Evolutionary conservation across 2,329 filamentous ascomycete genomes (phyloP).

Genomic region (Furcasterigmium furcatum): DNA sequence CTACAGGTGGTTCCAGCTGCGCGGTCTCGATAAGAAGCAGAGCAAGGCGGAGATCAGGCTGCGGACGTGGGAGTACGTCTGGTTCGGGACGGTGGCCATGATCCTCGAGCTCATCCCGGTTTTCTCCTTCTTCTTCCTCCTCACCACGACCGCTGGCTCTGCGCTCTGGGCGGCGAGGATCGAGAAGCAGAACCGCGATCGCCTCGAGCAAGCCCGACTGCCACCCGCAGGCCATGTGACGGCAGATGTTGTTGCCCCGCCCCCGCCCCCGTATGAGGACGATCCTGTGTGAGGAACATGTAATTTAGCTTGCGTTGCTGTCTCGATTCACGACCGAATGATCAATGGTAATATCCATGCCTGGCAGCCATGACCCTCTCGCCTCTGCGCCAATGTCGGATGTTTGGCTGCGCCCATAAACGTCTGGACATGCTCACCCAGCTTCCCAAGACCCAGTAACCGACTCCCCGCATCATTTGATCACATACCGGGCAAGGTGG

Average conservation of each 20-base stretch:
- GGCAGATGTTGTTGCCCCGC: slow-evolving; percentile 19
- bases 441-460: too few relatives aligned
- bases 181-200: slow-evolving; percentile 52
- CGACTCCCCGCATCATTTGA: too few relatives aligned
- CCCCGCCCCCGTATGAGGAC: slow-evolving; percentile 33
- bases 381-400: too few relatives aligned
- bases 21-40: slow-evolving; percentile 71
- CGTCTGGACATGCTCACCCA: too few relatives aligned
- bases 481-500: too few relatives aligned
- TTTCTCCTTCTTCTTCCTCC: slow-evolving; percentile 88
- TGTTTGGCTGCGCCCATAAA: too few relatives aligned
- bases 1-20: slow-evolving; percentile 84
- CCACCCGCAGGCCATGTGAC: too few relatives aligned
- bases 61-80: slow-evolving; percentile 79
- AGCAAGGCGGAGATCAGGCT: slow-evolving; percentile 65
- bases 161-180: slow-evolving; percentile 83
- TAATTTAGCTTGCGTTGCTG: too few relatives aligned
- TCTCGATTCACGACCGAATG: too few relatives aligned
- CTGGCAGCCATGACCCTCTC: too few relatives aligned
- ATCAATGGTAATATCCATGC: too few relatives aligned
- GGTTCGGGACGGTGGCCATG: slow-evolving; percentile 87
- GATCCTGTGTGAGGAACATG: slow-evolving; percentile 26
- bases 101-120: slow-evolving; percentile 83
- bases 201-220: slow-evolving; percentile 15
- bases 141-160: slow-evolving; percentile 81